A percentile compares a stretch with the other conserved stretches of the same genome.
Evolutionary conservation across 306 rosid genomes (phyloP).

Genomic region (Malus asiatica): DNA sequence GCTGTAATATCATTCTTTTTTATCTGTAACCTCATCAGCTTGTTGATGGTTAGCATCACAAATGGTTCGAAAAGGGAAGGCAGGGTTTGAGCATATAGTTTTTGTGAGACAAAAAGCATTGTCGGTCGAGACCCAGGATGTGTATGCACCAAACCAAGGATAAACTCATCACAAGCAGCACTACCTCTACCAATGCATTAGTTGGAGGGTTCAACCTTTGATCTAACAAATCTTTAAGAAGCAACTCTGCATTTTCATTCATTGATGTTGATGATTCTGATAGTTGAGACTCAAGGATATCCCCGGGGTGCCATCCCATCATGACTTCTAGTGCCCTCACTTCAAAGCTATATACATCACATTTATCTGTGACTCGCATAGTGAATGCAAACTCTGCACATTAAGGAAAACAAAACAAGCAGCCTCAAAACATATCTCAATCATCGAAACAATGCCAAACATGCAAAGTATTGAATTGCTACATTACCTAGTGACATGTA

Average conservation of each 20-base stretch:
- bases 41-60: background rate
- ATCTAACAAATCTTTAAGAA: conserved; percentile 36
- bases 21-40: background rate
- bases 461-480: background rate
- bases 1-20: background rate
- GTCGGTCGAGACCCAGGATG: conserved; percentile 39
- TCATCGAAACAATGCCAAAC: background rate
- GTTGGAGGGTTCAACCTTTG: conserved; percentile 35
- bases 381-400: conserved; percentile 51
- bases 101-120: conserved; percentile 51
- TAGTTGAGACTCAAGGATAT: conserved; percentile 18
- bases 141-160: conserved; percentile 15
- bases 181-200: conserved; percentile 14
- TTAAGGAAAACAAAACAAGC: background rate
- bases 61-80: conserved; percentile 18
- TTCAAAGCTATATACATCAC: conserved; percentile 59
- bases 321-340: conserved; percentile 44
- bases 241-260: conserved; percentile 11
- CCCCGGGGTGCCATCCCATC: conserved; percentile 63
- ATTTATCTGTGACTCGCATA: conserved; percentile 41
- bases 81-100: conserved; percentile 22
- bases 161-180: conserved; percentile 23
- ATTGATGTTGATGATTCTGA: background rate
- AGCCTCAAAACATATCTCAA: too few relatives aligned
- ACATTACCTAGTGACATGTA: conserved; percentile 23